Percentiles rank a stretch among this genome's conserved stretches.
phyloP scores from a whole-genome alignment of 2,329 filamentous ascomycete species.

The Neophaeococcomyces mojaviensis region DNA sequence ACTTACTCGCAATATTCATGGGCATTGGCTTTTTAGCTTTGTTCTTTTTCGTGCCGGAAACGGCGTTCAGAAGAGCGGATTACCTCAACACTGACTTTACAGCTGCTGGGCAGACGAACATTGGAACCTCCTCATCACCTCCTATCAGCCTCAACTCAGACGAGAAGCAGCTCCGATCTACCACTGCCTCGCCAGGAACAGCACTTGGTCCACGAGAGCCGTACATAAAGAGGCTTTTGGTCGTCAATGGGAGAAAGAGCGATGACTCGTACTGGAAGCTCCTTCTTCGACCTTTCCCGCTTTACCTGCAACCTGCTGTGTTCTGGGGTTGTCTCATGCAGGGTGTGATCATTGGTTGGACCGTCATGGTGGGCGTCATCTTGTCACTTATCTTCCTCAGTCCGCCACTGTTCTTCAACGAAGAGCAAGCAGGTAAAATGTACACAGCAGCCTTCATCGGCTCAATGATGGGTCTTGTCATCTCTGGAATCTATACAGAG shows the following conservation, averaged over 20 bases:
- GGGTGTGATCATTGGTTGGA: slow-evolving; percentile 90
- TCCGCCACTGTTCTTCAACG: slow-evolving; percentile 71
- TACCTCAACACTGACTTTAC: slow-evolving; percentile 55
- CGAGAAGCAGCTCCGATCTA: slow-evolving; percentile 12
- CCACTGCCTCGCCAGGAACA: not conserved
- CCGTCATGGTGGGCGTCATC: slow-evolving; percentile 81
- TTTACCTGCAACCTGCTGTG: slow-evolving; percentile 78
- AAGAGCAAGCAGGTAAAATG: slow-evolving; percentile 75
- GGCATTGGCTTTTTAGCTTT: slow-evolving; percentile 62
- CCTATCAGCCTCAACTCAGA: slow-evolving; percentile 10
- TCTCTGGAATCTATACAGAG: slow-evolving; percentile 71
- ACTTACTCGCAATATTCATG: slow-evolving; percentile 78
- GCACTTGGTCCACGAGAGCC: slow-evolving; percentile 40
- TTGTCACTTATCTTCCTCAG: slow-evolving; percentile 75
- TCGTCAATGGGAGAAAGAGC: slow-evolving; percentile 77
- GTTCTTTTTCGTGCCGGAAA: slow-evolving; percentile 77
- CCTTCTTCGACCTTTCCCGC: slow-evolving; percentile 65
- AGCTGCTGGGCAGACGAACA: slow-evolving; percentile 54
- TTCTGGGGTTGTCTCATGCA: slow-evolving; percentile 76
- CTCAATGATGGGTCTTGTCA: slow-evolving; percentile 65
- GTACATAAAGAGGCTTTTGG: slow-evolving; percentile 53
- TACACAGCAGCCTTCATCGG: slow-evolving; percentile 83
- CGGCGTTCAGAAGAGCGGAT: slow-evolving; percentile 62
- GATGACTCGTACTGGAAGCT: slow-evolving; percentile 63
- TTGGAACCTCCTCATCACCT: slow-evolving; percentile 16